Evolutionary conservation across 1,284 basidiomycete species (phyloP).

Genomic region (Xerocomus nothofagi): DNA sequence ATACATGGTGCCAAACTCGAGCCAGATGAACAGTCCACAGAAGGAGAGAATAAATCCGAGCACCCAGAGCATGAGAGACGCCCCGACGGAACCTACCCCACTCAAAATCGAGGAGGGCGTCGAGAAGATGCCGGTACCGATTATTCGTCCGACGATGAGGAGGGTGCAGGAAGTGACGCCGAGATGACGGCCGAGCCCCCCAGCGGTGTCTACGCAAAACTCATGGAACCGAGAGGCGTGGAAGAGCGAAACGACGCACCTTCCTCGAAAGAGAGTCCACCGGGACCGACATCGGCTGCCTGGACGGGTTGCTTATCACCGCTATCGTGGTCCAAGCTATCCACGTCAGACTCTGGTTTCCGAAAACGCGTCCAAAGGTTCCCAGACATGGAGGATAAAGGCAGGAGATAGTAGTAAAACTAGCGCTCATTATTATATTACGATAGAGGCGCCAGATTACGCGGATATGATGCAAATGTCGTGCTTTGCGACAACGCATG

Average conservation of each 20-base stretch:
- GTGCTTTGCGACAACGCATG: no score
- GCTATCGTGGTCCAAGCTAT: background rate
- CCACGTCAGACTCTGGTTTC: constrained; percentile 5
- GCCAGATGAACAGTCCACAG: constrained; percentile 55
- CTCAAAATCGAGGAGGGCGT: constrained; percentile 58
- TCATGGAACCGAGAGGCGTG: background rate
- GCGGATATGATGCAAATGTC: no score
- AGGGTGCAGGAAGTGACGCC: constrained; percentile 52
- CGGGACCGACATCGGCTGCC: constrained; percentile 17
- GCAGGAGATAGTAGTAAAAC: no score
- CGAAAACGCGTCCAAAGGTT: constrained; percentile 1
- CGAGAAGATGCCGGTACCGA: constrained; percentile 66
- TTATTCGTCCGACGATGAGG: constrained; percentile 51
- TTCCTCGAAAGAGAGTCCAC: constrained; percentile 32
- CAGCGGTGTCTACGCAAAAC: constrained; percentile 38
- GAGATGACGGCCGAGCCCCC: constrained; percentile 52
- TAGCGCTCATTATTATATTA: no score
- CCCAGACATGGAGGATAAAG: constrained; percentile 7
- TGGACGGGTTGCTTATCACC: background rate
- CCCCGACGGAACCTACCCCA: constrained; percentile 51
- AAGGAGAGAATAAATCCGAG: constrained; percentile 53
- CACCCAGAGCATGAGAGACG: constrained; percentile 57
- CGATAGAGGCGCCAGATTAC: no score
- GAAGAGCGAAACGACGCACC: constrained; percentile 16
- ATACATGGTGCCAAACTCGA: constrained; percentile 56